Percentiles rank a stretch among this genome's conserved stretches.
Evolutionary conservation across 1,284 basidiomycete species (phyloP).

Genomic region (Cryptococcus sp.): DNA sequence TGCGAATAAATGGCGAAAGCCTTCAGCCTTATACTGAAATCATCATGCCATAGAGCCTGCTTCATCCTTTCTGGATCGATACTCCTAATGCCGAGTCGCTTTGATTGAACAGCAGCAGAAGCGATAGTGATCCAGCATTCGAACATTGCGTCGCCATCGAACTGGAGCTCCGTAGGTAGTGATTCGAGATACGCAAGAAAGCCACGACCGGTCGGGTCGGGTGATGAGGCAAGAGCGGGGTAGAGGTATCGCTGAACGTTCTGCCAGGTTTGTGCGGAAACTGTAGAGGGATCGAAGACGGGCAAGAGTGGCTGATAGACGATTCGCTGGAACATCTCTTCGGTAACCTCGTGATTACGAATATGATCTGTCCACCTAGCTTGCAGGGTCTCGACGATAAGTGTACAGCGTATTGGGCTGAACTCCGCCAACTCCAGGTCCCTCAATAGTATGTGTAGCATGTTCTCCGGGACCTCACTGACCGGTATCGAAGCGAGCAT

Average conservation of each 20-base stretch:
- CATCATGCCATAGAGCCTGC: conserved; percentile 29
- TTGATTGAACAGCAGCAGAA: conserved; percentile 28
- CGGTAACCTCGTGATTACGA: not conserved
- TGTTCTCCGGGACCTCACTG: conserved; percentile 8
- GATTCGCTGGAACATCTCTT: conserved; percentile 4
- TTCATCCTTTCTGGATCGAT: conserved; percentile 20
- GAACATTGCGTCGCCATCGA: conserved; percentile 6
- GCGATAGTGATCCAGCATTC: conserved; percentile 37
- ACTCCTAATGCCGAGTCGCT: conserved; percentile 15
- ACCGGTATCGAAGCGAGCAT: conserved; percentile 22
- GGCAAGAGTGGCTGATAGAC: conserved; percentile 25
- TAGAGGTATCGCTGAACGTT: conserved; percentile 32
- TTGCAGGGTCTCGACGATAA: conserved; percentile 23
- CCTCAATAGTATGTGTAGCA: conserved; percentile 18
- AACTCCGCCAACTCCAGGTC: conserved; percentile 22
- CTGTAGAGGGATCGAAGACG: conserved; percentile 11
- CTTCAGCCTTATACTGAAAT: conserved; percentile 26
- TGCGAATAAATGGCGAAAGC: conserved; percentile 33
- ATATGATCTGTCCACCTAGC: not conserved
- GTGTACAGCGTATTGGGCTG: conserved; percentile 18
- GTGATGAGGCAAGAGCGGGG: conserved; percentile 22
- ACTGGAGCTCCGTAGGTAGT: conserved; percentile 1
- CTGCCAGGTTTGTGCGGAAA: conserved; percentile 9
- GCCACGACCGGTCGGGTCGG: not conserved
- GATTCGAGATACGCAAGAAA: not conserved